Conservation (phyloP, 192 early-diverging fungal species). For the Coemansia sp. region DNA sequence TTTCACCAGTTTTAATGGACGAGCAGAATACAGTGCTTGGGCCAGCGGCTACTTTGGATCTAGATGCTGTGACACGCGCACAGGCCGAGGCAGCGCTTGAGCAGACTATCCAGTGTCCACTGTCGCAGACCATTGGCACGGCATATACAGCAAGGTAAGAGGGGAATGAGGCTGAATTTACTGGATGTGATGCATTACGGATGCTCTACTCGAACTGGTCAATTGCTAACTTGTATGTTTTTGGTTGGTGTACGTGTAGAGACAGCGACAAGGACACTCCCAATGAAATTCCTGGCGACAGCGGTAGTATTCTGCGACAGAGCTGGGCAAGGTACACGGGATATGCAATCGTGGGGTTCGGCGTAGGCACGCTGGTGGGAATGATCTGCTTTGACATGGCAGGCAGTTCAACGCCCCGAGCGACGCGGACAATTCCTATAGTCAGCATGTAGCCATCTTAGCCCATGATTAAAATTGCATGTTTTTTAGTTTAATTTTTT, state of each 20-base stretch:
- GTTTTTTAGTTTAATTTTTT: too few species aligned
- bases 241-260: not conserved
- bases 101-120: constrained; percentile 42
- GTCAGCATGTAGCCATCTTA: constrained; percentile 8
- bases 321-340: constrained; percentile 44
- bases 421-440: constrained; percentile 44
- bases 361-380: constrained; percentile 47
- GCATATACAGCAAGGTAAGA: not conserved
- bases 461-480: too few species aligned
- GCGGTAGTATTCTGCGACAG: constrained; percentile 5
- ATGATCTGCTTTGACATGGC: constrained; percentile 50
- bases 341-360: constrained; percentile 49
- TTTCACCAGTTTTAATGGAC: constrained; percentile 31
- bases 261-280: not conserved
- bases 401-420: constrained; percentile 25
- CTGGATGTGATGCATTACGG: not conserved
- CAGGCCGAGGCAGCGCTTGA: constrained; percentile 43
- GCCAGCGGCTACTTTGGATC: not conserved
- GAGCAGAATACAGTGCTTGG: not conserved
- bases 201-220: too few species aligned
- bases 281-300: not conserved
- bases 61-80: constrained; percentile 14
- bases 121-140: constrained; percentile 3
- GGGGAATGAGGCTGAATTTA: not conserved
- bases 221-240: not conserved